Conservation (phyloP, 1,284 basidiomycete species). For the Omphalotus olearius region DNA sequence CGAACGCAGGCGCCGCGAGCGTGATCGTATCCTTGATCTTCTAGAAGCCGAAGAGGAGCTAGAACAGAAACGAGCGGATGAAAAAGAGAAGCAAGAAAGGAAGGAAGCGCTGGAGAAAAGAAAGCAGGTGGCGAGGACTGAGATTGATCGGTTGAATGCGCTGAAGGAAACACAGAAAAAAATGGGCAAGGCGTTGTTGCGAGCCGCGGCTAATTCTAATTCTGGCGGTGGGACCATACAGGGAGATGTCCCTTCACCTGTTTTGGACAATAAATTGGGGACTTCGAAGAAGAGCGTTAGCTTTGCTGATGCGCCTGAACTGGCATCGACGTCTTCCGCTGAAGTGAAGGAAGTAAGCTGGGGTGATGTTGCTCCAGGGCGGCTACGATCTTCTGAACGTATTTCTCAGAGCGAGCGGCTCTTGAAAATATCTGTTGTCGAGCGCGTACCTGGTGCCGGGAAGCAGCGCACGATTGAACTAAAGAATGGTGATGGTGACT, state of each 20-base stretch:
- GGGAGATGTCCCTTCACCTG: constrained; percentile 11
- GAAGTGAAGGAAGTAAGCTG: constrained; percentile 36
- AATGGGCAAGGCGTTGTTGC: constrained; percentile 67
- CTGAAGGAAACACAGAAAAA: constrained; percentile 66
- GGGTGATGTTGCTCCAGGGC: constrained; percentile 53
- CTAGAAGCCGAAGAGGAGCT: constrained; percentile 66
- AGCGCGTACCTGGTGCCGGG: constrained; percentile 40
- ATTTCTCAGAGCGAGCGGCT: constrained; percentile 38
- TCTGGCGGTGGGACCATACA: constrained; percentile 26
- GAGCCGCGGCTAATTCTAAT: constrained; percentile 30
- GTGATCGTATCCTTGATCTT: constrained; percentile 59
- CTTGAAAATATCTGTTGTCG: constrained; percentile 67
- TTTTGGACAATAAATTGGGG: constrained; percentile 14
- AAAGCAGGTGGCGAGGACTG: constrained; percentile 45
- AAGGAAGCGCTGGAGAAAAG: constrained; percentile 45
- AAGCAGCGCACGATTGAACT: constrained; percentile 11
- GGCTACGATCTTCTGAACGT: constrained; percentile 36
- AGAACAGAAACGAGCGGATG: constrained; percentile 37
- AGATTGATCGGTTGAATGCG: constrained; percentile 48
- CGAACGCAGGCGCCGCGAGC: constrained; percentile 48
- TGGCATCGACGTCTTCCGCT: constrained; percentile 15
- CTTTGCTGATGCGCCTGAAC: constrained; percentile 45
- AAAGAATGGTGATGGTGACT: constrained; percentile 34
- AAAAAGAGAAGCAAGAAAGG: constrained; percentile 35
- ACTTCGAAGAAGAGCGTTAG: constrained; percentile 56